Base-by-base conservation (phyloP, 139 green algal genomes). In the Haematococcus lacustris region DNA sequence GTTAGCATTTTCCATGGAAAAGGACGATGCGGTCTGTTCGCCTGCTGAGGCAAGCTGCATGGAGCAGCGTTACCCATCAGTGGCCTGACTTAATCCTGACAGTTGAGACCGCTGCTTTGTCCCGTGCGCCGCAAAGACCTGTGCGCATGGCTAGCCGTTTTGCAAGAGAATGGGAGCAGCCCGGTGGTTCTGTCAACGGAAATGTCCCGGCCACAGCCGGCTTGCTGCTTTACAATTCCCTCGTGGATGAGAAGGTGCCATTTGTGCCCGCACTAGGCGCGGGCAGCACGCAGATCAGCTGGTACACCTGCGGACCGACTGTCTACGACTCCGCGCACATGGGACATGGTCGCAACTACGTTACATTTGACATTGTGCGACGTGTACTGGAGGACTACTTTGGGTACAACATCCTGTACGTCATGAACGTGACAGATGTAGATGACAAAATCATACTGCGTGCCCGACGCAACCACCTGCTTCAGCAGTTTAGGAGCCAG, bases 381-480 rank as follows among this genome's bases (percentile, higher is more conserved):
- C 86, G 96, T 1, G 87, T 99, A 0, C 86, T 98, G 69, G 92
- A 97, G 73, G 94, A 98, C 78, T 98, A 98, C 76, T 98, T 98
- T 53, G 87, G 90, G 0, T 98, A 97, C 85, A 88, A 93, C 61
- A 75, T 92, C 28, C 79, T 90, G 37, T 97, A 91, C 67, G 88
- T 96, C 30, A 98, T 98, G 95, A 99, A 99, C 80, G 90, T 99
- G n/a, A 99, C 96, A 1, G 96, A 99, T 76, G 92, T 99, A 43
- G 96, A 99, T 73, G 96, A 99, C 84, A 99, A 99, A 82, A 98
- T 99, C 83, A 98, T 99, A 40, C 71, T 93, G 3, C 75, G 93
- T 2, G 96, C 96, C 6, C 82, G 95, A 3, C 77, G 89, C 2
- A 97, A 96, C 70, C 78, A 97, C 76, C 80, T 99, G 70, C 80